Conservation (phyloP, 78 protist species). For the Dictyostelium purpureum region DNA sequence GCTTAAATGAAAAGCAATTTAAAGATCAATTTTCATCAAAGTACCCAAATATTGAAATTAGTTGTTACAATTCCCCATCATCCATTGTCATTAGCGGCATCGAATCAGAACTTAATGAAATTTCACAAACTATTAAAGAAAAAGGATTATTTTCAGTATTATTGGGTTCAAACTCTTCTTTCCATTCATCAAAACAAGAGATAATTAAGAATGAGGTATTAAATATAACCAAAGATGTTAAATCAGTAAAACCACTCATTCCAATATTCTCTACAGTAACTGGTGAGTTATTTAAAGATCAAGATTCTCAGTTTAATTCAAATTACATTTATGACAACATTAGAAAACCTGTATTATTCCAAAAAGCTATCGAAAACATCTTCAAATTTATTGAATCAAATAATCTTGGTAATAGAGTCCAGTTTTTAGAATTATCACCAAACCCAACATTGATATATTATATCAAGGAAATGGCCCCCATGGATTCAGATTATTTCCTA, state of each 20-base stretch:
- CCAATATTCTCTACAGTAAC: conserved; percentile 8
- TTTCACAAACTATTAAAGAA: neutral
- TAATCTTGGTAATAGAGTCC: neutral
- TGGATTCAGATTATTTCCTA: neutral
- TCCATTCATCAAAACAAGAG: conserved; percentile 65
- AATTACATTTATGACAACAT: neutral
- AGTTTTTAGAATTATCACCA: conserved; percentile 23
- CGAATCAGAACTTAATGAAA: neutral
- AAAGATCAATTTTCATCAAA: neutral
- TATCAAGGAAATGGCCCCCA: neutral
- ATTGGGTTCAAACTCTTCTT: conserved; percentile 25
- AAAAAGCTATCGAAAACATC: neutral
- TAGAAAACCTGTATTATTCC: conserved; percentile 24
- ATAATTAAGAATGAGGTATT: neutral
- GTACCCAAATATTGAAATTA: conserved; percentile 4
- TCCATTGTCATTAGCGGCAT: conserved; percentile 48
- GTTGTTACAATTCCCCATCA: conserved; percentile 27
- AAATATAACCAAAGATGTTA: neutral
- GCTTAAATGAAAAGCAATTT: neutral
- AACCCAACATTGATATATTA: conserved; percentile 16
- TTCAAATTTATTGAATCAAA: neutral
- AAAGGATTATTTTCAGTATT: neutral
- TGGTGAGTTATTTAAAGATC: neutral
- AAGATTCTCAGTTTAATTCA: neutral
- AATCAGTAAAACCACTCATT: neutral